phyloP scores from a whole-genome alignment of 164 flowering plant genomes.

The Tinospora cordifolia region DNA sequence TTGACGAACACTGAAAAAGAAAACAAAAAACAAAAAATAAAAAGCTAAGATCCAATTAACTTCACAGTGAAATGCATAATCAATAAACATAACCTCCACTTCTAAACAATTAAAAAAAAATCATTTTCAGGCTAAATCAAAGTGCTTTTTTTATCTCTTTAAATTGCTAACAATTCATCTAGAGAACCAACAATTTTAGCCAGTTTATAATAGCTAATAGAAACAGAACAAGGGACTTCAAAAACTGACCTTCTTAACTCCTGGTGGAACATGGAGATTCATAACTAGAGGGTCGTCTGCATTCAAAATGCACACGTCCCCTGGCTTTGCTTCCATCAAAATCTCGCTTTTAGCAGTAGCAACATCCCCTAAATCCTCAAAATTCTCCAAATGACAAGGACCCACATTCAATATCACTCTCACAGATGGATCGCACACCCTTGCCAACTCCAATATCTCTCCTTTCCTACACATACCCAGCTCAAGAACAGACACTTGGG shows the following conservation, averaged over 20 bases:
- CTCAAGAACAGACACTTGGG: slow-evolving; percentile 24
- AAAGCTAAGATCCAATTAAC: background rate
- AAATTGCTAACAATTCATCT: background rate
- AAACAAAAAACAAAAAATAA: too few relatives aligned
- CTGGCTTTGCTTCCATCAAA: slow-evolving; percentile 24
- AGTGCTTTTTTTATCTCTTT: background rate
- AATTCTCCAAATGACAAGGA: slow-evolving; percentile 29
- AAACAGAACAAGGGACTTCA: background rate
- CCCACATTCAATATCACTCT: slow-evolving; percentile 34
- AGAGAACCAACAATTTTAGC: background rate
- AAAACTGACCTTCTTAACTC: slow-evolving; percentile 25
- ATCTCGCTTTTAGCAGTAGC: slow-evolving; percentile 31
- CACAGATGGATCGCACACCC: slow-evolving; percentile 24
- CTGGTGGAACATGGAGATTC: slow-evolving; percentile 24
- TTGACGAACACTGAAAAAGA: background rate
- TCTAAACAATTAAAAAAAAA: too few relatives aligned
- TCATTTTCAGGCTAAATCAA: background rate
- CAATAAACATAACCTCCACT: too few relatives aligned
- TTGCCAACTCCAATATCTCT: slow-evolving; percentile 33
- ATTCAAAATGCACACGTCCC: slow-evolving; percentile 31
- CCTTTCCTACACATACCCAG: slow-evolving; percentile 32
- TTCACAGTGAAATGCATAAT: background rate
- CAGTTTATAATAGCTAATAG: background rate
- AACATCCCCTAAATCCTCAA: slow-evolving; percentile 25
- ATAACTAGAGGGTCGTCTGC: slow-evolving; percentile 34